These are phyloP conservation scores for Rhinocladiella mackenziei DNA, from an alignment of 2,329 filamentous ascomycete genomes.

Conservation along the genomic window DNA sequence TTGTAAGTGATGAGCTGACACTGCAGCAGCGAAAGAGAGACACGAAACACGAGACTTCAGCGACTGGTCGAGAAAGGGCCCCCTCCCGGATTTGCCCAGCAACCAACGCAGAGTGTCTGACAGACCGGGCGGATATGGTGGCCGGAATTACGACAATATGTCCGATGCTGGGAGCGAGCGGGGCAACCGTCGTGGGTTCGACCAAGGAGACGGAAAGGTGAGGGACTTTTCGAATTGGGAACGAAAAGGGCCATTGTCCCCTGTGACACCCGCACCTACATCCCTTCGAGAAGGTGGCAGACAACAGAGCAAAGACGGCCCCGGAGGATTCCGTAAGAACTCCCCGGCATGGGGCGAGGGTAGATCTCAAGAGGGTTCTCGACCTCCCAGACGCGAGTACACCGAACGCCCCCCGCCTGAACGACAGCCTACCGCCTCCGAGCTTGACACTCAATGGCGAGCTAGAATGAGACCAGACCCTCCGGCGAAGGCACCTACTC, in stretches of 20 bases:
- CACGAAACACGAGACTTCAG: constrained; percentile 72
- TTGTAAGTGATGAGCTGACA: constrained; percentile 35
- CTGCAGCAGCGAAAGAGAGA: constrained; percentile 71
- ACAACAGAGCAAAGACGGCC: constrained; percentile 57
- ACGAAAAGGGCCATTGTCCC: constrained; percentile 84
- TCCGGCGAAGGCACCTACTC: constrained; percentile 57
- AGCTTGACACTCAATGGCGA: constrained; percentile 92
- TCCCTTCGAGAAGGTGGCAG: constrained; percentile 55
- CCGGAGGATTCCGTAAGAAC: constrained; percentile 55
- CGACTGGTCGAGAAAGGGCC: constrained; percentile 92
- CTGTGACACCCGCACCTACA: constrained; percentile 48
- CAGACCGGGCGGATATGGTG: constrained; percentile 48
- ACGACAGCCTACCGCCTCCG: constrained; percentile 77
- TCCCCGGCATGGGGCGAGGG: constrained; percentile 73
- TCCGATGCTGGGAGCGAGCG: constrained; percentile 61
- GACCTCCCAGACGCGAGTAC: constrained; percentile 74
- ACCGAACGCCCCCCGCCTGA: constrained; percentile 64
- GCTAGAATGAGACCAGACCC: constrained; percentile 83
- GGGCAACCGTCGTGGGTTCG: constrained; percentile 63
- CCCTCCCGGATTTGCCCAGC: constrained; percentile 68
- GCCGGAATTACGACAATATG: constrained; percentile 51
- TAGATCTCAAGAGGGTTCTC: constrained; percentile 68
- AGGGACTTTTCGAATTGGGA: constrained; percentile 91
- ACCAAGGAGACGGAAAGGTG: constrained; percentile 66
- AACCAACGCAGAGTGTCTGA: constrained; percentile 54